Evolutionary conservation across 2,329 filamentous ascomycete species (phyloP).

Genomic region (Paraphaeosphaeria minitans): DNA sequence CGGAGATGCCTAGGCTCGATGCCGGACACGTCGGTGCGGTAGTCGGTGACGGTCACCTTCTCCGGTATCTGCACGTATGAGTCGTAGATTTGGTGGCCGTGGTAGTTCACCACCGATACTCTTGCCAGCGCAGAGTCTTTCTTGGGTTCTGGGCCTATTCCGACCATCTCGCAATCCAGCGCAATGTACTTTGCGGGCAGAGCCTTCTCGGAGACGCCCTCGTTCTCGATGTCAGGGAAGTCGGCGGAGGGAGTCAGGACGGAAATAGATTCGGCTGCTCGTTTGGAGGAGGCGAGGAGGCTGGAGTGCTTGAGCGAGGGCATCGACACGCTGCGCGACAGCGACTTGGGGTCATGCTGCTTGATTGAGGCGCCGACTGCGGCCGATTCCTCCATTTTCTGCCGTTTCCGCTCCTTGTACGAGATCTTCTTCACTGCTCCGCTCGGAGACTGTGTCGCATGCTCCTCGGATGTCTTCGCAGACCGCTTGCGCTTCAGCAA

Average conservation of each 20-base stretch:
- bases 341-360: constrained; percentile 51
- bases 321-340: constrained; percentile 41
- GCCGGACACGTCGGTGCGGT: constrained; percentile 85
- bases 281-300: constrained; percentile 57
- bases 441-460: constrained; percentile 38
- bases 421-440: constrained; percentile 32
- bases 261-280: constrained; percentile 61
- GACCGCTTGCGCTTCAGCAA: constrained; percentile 45
- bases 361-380: constrained; percentile 41
- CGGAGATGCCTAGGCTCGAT: constrained; percentile 76
- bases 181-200: constrained; percentile 88
- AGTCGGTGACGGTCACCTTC: constrained; percentile 80
- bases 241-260: constrained; percentile 51
- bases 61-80: constrained; percentile 74
- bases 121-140: constrained; percentile 79
- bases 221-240: constrained; percentile 50
- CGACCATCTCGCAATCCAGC: constrained; percentile 98
- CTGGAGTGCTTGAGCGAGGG: constrained; percentile 48
- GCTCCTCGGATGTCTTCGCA: constrained; percentile 25
- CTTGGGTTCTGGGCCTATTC: constrained; percentile 68
- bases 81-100: constrained; percentile 91
- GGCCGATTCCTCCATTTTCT: constrained; percentile 46
- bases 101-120: constrained; percentile 90
- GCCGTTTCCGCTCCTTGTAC: constrained; percentile 37
- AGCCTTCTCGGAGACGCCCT: constrained; percentile 56